Conservation (phyloP, 768 basidiomycete genomes). For the Collybia nuda region DNA sequence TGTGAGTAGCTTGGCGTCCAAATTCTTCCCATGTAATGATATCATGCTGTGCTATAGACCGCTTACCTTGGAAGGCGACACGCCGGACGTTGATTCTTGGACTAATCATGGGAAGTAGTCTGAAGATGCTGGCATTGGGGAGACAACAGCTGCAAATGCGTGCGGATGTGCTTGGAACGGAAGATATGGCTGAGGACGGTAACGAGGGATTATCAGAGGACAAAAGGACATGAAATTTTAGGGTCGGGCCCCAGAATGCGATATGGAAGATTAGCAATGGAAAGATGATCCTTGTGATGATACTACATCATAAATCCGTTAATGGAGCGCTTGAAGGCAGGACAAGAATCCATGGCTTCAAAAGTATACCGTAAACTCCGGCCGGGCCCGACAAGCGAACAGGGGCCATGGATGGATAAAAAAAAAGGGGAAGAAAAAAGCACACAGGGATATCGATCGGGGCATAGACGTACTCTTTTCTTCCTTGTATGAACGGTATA, state of each 20-base stretch:
- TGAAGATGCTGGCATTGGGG: slow-evolving; percentile 47
- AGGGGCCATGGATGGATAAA: not conserved
- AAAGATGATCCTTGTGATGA: not conserved
- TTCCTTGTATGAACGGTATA: no score
- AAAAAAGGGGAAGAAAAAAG: not conserved
- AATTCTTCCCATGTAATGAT: not conserved
- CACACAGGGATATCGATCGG: no score
- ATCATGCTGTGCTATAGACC: slow-evolving; percentile 41
- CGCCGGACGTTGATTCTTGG: slow-evolving; percentile 54
- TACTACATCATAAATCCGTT: not conserved
- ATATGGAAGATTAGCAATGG: not conserved
- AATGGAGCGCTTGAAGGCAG: not conserved
- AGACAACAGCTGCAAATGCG: slow-evolving; percentile 22
- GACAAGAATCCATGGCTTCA: no score
- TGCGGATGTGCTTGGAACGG: slow-evolving; percentile 17
- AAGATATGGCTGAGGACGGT: not conserved
- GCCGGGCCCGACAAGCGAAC: not conserved
- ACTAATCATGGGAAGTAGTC: slow-evolving; percentile 50
- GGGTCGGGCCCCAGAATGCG: not conserved
- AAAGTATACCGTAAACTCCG: not conserved
- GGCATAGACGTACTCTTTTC: no score
- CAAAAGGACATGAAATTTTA: not conserved
- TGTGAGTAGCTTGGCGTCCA: slow-evolving; percentile 34
- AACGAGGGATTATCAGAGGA: not conserved
- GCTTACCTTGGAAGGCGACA: slow-evolving; percentile 51